Conservation (phyloP, 805 yeast genomes). For the Wickerhamiella sorbophila region DNA sequence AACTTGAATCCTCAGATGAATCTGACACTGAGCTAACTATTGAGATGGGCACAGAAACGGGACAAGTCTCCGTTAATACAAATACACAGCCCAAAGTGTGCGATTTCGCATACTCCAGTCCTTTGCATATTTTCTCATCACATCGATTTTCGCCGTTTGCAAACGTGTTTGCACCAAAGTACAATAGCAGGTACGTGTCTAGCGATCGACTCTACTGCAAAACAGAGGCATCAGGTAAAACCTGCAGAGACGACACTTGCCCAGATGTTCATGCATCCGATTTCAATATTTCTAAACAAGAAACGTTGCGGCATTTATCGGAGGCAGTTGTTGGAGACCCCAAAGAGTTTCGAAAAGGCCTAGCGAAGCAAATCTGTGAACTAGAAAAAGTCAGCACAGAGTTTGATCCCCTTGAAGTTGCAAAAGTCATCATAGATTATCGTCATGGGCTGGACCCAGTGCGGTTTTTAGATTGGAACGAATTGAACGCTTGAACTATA, state of each 20-base stretch:
- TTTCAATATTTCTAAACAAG: conserved; percentile 6
- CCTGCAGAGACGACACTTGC: conserved; percentile 9
- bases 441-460: conserved; percentile 2
- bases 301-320: background rate
- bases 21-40: too few species aligned
- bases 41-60: too few species aligned
- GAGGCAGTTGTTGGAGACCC: background rate
- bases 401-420: background rate
- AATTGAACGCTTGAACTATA: background rate
- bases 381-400: background rate
- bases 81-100: too few species aligned
- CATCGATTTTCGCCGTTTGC: conserved; percentile 14
- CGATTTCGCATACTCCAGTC: conserved; percentile 4
- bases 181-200: conserved; percentile 13
- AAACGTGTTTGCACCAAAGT: conserved; percentile 10
- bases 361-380: background rate
- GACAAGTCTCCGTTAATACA: too few species aligned
- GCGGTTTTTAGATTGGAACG: background rate
- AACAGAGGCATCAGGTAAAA: conserved; percentile 7
- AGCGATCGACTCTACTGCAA: conserved; percentile 10
- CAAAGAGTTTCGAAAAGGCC: background rate
- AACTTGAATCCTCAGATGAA: too few species aligned
- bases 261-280: conserved; percentile 13
- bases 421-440: background rate
- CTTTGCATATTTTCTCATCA: conserved; percentile 12